phyloP scores from a whole-genome alignment of 1,139 yeast species.

The Lodderomyces orthopsilosis region DNA sequence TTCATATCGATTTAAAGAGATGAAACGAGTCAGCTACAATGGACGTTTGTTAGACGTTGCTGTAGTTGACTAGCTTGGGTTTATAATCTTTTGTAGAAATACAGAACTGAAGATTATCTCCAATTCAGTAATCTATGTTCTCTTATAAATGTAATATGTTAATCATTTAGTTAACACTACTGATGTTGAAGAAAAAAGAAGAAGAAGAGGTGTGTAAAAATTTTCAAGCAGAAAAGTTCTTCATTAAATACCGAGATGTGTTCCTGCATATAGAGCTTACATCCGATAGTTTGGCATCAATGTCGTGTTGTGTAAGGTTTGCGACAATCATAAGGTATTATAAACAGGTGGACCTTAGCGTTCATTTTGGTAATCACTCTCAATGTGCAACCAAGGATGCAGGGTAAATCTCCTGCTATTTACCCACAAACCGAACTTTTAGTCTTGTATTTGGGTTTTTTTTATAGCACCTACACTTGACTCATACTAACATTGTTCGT shows the following conservation, averaged over 20 bases:
- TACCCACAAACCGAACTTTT: no score
- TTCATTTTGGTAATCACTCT: no score
- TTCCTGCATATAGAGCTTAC: background rate
- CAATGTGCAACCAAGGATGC: no score
- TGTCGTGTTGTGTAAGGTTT: background rate
- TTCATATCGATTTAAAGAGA: conserved; percentile 1
- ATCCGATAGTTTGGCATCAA: background rate
- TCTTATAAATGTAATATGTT: conserved; percentile 1
- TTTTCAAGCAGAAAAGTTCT: background rate
- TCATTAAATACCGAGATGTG: background rate
- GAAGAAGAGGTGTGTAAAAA: background rate
- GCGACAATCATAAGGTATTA: no score
- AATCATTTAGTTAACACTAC: conserved; percentile 3
- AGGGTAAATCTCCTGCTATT: no score
- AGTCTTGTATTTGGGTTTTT: no score
- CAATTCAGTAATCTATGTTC: background rate
- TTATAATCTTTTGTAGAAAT: conserved; percentile 1
- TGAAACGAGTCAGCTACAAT: conserved; percentile 3
- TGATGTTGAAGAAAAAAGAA: conserved; percentile 1
- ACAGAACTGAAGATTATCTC: background rate
- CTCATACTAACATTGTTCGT: no score
- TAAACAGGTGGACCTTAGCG: no score
- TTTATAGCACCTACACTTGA: no score
- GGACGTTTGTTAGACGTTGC: conserved; percentile 3
- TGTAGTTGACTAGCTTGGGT: conserved; percentile 2